Conservation (phyloP, 164 flowering plant genomes). For the Annona squamosa region DNA sequence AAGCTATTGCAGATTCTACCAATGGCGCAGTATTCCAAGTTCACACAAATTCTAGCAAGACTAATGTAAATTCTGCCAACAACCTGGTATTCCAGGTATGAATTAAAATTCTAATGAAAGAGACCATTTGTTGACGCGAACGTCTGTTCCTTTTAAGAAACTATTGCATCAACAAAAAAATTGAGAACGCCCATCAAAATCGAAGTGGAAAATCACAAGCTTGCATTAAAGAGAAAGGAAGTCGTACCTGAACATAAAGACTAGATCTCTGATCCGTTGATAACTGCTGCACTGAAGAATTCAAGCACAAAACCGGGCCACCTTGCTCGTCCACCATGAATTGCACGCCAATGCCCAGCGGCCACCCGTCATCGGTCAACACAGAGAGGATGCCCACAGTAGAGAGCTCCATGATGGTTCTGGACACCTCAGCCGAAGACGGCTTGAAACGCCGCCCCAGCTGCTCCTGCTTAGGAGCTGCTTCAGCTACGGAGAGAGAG, state of each 20-base stretch:
- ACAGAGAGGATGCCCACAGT: constrained; percentile 69
- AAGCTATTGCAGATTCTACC: neutral
- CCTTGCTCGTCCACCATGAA: constrained; percentile 73
- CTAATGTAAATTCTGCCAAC: neutral
- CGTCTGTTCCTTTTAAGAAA: neutral
- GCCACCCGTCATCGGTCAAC: constrained; percentile 61
- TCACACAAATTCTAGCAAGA: too few relatives aligned
- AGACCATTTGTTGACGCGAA: neutral
- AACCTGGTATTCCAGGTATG: neutral
- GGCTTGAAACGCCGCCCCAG: constrained; percentile 36
- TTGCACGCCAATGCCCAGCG: constrained; percentile 62
- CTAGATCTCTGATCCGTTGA: constrained; percentile 43
- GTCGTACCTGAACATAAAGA: constrained; percentile 75
- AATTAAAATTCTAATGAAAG: too few relatives aligned
- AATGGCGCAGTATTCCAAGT: neutral
- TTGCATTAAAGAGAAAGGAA: neutral
- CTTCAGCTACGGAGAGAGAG: constrained; percentile 47
- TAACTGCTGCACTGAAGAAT: constrained; percentile 21
- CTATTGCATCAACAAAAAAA: neutral
- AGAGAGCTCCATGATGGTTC: constrained; percentile 81
- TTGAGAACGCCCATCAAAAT: neutral
- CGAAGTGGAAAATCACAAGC: neutral
- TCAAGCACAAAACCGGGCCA: constrained; percentile 62
- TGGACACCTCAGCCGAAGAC: constrained; percentile 74
- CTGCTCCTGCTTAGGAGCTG: constrained; percentile 12